Base-by-base conservation (phyloP, 1,139 yeast species). In the Blastobotrys elegans region DNA sequence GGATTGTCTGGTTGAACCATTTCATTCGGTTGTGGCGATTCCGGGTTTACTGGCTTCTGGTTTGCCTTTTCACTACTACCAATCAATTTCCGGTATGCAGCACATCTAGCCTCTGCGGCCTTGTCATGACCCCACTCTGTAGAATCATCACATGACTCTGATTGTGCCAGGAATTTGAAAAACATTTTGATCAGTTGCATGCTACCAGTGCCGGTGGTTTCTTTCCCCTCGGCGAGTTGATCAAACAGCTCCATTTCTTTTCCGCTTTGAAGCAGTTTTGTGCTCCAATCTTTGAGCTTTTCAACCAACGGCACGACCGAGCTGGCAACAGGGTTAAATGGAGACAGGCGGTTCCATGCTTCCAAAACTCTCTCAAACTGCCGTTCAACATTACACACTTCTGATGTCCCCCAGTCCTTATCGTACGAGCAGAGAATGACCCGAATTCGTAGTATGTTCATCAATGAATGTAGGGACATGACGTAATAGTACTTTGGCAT, bases 401-500 rank as follows among this genome's bases (percentile, higher is more conserved):
- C 10, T 5, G 27, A 6, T 6, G 27, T 6, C 27, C 8, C 5
- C 27, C 27, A 24, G 7, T 20, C 3, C n/a, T n/a, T n/a, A n/a
- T n/a, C 38, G 37, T 50, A 37, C 10, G 55, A 39, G 54, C 57
- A 51, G n/a, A 53, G 47, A 8, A 54, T 38, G 16, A 56, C 40
- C 27, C 53, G 35, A 11, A 56, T 44, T 22, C 59, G 48, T 21
- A 56, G 43, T 35, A 56, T 39, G 14, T 56, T 50, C n/a, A 76
- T 74, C 32, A 78, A 61, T 0, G 81, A 77, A 58, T 76, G 77
- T 70, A 78, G 65, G 2, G 82, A 80, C 40, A 81, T 61, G 55
- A 77, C 77, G 58, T 74, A 75, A 55, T 77, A 70, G 52, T 75
- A 75, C 1, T 81, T 76, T 1, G 83, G 82, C 49, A 72, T 72